Evolutionary conservation across 1,284 basidiomycete species (phyloP).

Genomic region (Microbotryum silenes-acaulis): DNA sequence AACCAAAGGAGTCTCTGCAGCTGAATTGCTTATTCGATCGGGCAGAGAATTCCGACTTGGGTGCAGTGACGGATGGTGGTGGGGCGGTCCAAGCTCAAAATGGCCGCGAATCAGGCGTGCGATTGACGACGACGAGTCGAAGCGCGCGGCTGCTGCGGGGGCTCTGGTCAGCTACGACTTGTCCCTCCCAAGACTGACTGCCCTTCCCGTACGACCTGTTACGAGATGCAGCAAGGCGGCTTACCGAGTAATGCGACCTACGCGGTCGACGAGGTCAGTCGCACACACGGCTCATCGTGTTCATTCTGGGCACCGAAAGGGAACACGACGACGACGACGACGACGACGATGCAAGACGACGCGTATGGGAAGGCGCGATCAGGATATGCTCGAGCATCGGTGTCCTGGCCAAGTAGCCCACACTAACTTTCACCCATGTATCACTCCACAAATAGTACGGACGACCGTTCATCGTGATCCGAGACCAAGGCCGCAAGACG

Average conservation of each 20-base stretch:
- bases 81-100: too few relatives aligned
- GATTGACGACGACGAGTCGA: too few relatives aligned
- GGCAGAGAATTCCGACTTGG: too few relatives aligned
- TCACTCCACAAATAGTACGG: conserved; percentile 58
- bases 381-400: background rate
- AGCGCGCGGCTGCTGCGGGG: too few relatives aligned
- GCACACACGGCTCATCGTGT: background rate
- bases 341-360: background rate
- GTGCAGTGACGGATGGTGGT: too few relatives aligned
- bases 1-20: too few relatives aligned
- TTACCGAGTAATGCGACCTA: conserved; percentile 21
- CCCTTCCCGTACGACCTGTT: too few relatives aligned
- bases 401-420: background rate
- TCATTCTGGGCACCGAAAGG: background rate
- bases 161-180: too few relatives aligned
- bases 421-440: background rate
- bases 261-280: conserved; percentile 19
- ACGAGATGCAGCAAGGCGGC: conserved; percentile 17
- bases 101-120: too few relatives aligned
- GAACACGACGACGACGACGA: too few relatives aligned
- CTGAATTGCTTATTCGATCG: too few relatives aligned
- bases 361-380: background rate
- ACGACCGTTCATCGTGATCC: conserved; percentile 81
- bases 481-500: conserved; percentile 92
- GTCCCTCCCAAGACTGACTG: too few relatives aligned